Conservation (phyloP, 2,329 filamentous ascomycete species). For the Curvularia sp. region DNA sequence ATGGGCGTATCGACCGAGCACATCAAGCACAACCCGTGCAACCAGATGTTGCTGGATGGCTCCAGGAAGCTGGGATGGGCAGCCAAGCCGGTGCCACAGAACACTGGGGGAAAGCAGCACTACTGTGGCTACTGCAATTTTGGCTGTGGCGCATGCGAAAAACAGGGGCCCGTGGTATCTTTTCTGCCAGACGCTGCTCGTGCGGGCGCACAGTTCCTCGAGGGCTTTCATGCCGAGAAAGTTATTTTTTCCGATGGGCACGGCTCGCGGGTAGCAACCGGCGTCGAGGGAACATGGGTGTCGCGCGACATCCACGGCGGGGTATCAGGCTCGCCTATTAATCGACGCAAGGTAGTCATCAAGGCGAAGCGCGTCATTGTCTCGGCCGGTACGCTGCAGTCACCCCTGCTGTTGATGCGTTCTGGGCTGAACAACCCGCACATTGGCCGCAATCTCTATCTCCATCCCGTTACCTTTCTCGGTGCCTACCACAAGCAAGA, state of each 20-base stretch:
- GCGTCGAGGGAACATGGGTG: slow-evolving; percentile 77
- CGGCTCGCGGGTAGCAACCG: slow-evolving; percentile 66
- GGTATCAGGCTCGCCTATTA: slow-evolving; percentile 61
- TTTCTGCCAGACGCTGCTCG: slow-evolving; percentile 81
- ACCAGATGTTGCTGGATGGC: slow-evolving; percentile 76
- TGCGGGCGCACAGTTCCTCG: slow-evolving; percentile 80
- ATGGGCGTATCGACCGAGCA: slow-evolving; percentile 75
- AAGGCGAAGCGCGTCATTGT: slow-evolving; percentile 82
- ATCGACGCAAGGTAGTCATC: slow-evolving; percentile 69
- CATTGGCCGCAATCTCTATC: slow-evolving; percentile 79
- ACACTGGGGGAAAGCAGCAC: slow-evolving; percentile 76
- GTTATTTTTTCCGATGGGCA: slow-evolving; percentile 70
- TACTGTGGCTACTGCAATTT: slow-evolving; percentile 71
- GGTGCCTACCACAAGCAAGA: slow-evolving; percentile 73
- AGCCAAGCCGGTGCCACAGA: slow-evolving; percentile 75
- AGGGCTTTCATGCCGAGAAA: slow-evolving; percentile 76
- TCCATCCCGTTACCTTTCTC: slow-evolving; percentile 72
- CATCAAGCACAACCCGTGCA: slow-evolving; percentile 76
- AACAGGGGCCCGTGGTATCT: slow-evolving; percentile 77
- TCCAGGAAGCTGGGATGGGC: slow-evolving; percentile 75
- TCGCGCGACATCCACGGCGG: slow-evolving; percentile 70
- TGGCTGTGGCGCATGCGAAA: slow-evolving; percentile 70
- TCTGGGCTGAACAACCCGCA: slow-evolving; percentile 83
- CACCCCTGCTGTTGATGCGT: slow-evolving; percentile 75
- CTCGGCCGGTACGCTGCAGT: slow-evolving; percentile 77